Evolutionary conservation across 164 flowering plant genomes (phyloP).

Genomic region (Kalanchoe fedtschenkoi): DNA sequence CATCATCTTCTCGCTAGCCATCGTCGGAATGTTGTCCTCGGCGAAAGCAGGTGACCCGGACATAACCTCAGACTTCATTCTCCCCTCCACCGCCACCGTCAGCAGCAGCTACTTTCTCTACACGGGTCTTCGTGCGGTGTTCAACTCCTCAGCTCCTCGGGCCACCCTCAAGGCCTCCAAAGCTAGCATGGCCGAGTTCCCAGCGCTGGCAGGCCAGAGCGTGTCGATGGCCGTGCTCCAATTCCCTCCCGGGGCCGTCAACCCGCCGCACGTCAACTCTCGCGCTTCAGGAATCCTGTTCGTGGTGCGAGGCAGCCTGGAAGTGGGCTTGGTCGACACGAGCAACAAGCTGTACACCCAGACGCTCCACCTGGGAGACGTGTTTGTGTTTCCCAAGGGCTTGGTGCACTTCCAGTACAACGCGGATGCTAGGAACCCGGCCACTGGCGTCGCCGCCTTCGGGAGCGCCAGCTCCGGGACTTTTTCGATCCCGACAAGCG

Average conservation of each 20-base stretch:
- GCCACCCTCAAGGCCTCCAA: not conserved
- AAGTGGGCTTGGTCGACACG: not conserved
- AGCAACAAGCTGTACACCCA: not conserved
- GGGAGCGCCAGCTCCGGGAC: not conserved
- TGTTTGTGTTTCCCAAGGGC: not conserved
- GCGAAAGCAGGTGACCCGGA: no score
- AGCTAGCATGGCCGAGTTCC: not conserved
- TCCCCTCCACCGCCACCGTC: not conserved
- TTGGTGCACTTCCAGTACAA: not conserved
- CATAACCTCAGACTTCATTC: not conserved
- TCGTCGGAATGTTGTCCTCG: no score
- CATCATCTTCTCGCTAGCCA: no score
- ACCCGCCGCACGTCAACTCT: not conserved
- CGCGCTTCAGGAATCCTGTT: not conserved
- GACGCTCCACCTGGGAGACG: not conserved
- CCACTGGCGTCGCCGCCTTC: not conserved
- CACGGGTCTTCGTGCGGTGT: not conserved
- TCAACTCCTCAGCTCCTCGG: not conserved
- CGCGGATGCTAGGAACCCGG: not conserved
- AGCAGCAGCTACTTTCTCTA: not conserved
- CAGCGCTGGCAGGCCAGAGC: not conserved
- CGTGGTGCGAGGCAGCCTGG: not conserved
- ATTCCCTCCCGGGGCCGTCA: not conserved
- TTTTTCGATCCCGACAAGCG: not conserved
- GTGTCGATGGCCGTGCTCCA: not conserved